Evolutionary conservation across 306 rosid species (phyloP), one percentile per base, ranked within the genome.

Genomic region (Vigna trinervia): DNA sequence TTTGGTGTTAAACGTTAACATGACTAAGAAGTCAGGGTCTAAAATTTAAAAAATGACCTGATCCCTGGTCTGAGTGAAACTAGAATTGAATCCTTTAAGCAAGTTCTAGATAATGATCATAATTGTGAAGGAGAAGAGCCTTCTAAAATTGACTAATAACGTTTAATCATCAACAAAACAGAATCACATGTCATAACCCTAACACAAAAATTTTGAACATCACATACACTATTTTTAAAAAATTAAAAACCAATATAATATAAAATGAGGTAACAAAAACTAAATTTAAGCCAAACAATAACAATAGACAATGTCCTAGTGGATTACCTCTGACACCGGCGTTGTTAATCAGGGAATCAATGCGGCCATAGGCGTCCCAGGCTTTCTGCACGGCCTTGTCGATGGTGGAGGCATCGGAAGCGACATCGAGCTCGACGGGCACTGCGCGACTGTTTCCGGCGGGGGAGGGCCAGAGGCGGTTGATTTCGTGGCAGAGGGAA

Each of bases 241-340:
- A 41, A 41, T 0, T 41, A 8, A 41, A 45, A 45, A 45, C 46
- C 2, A 41, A 2, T 9, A 45, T 11, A 11, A 4, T 3, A 45
- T 45, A 12, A 3, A 45, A 10, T 45, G 14, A 2, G 50, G 15
- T 11, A 3, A 12, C 5, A 2, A 45, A 45, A 45, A 45, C 50
- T 0, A 3, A 10, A 45, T 12, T 43, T 45, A 11, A 45, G 14
- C 50, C 50, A 2, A 45, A 45, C 15, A 45, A 30, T 0, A 23
- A 8, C 1, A 20, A 2, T 28, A 8, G 5, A 45, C 30, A 64
- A 13, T 2, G 8, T 3, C 2, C 1, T 12, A 57, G 2, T 2
- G 32, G 22, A 13, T 39, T 62, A 91, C 98, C 98, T 93, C 98
- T 82, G 0, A 91, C 46, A 52, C 96, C 97, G 1, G 97, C 98